A percentile compares a stretch with the other conserved stretches of the same genome.
Conservation (phyloP, 75 land plant genomes). For the Sequoiadendron giganteum region DNA sequence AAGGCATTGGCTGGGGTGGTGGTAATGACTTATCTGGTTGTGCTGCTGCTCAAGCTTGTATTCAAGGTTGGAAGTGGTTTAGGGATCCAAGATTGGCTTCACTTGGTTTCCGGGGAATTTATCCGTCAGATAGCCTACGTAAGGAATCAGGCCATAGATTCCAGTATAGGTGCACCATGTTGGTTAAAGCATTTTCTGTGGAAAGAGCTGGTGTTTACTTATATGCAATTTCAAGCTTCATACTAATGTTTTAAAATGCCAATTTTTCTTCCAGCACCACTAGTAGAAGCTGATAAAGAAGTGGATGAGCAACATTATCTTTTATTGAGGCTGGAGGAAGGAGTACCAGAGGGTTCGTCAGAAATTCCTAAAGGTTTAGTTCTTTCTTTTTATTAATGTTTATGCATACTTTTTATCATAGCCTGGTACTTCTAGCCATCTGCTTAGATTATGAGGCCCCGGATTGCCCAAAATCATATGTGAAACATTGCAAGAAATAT, state of each 20-base stretch:
- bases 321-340: conserved; percentile 84
- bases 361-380: conserved; percentile 91
- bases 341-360: conserved; percentile 90
- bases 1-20: conserved; percentile 74
- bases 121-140: conserved; percentile 71
- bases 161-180: neutral
- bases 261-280: conserved; percentile 65
- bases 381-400: neutral
- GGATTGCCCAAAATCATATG: neutral
- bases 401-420: neutral
- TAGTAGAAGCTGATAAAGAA: conserved; percentile 87
- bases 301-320: conserved; percentile 73
- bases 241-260: neutral
- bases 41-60: conserved; percentile 49
- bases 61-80: conserved; percentile 69
- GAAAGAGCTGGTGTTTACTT: neutral
- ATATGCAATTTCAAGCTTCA: neutral
- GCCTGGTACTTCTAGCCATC: neutral
- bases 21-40: conserved; percentile 44
- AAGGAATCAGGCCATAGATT: conserved; percentile 20
- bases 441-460: neutral
- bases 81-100: conserved; percentile 76
- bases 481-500: neutral
- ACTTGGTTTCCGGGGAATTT: conserved; percentile 85
- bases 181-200: neutral